Evolutionary conservation across 1,139 yeast species (phyloP).

Genomic region (Entelexis paramagnoliae): DNA sequence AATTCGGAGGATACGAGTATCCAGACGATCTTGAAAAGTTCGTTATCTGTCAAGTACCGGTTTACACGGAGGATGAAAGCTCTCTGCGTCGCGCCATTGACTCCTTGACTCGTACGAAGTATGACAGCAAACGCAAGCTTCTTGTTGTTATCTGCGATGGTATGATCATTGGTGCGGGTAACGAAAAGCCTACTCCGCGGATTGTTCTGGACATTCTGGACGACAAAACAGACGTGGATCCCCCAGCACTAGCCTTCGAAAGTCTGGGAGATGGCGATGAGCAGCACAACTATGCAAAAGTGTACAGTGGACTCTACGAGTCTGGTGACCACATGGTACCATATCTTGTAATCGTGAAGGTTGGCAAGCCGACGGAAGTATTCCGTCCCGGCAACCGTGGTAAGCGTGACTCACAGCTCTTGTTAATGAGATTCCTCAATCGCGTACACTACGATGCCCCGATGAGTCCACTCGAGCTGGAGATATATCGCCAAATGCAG

Average conservation of each 20-base stretch:
- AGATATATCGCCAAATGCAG: constrained; percentile 36
- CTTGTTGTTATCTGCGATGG: constrained; percentile 37
- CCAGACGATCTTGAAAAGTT: constrained; percentile 36
- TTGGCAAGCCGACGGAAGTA: constrained; percentile 37
- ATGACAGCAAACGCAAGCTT: constrained; percentile 37
- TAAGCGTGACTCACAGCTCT: constrained; percentile 38
- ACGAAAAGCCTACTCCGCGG: constrained; percentile 37
- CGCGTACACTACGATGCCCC: constrained; percentile 36
- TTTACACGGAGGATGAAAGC: constrained; percentile 38
- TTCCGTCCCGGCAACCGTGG: constrained; percentile 38
- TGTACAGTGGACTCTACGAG: constrained; percentile 37
- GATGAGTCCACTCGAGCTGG: constrained; percentile 37
- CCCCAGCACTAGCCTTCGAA: constrained; percentile 35
- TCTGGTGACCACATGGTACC: constrained; percentile 39
- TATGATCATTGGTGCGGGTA: constrained; percentile 38
- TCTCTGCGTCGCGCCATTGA: constrained; percentile 38
- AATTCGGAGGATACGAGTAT: constrained; percentile 30
- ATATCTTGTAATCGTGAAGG: constrained; percentile 36
- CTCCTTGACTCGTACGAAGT: constrained; percentile 34
- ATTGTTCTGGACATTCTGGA: constrained; percentile 38
- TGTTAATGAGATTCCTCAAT: constrained; percentile 36
- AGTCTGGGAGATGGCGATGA: constrained; percentile 36
- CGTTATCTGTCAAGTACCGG: constrained; percentile 38
- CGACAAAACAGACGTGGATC: constrained; percentile 33
- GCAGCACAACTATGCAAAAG: constrained; percentile 37